Conservation (phyloP, 441 rosid species). For the Aleurites moluccanus region DNA sequence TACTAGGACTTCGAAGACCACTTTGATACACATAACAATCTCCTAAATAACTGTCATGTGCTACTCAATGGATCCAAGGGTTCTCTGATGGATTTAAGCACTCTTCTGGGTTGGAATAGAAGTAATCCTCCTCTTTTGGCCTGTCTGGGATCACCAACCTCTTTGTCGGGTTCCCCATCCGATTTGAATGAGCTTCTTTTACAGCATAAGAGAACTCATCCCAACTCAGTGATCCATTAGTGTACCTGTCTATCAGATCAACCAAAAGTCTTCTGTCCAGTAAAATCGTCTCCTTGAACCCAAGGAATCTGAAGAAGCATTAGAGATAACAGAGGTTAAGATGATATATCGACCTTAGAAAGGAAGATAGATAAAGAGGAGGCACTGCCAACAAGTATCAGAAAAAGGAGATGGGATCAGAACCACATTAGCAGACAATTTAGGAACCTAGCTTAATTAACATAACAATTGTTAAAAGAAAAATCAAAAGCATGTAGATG, state of each 20-base stretch:
- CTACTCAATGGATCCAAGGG: constrained; percentile 31
- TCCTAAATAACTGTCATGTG: constrained; percentile 25
- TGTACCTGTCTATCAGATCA: constrained; percentile 70
- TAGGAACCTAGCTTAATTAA: background rate
- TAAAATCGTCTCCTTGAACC: constrained; percentile 75
- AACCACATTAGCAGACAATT: background rate
- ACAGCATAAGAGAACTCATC: constrained; percentile 71
- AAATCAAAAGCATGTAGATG: background rate
- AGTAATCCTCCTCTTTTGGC: constrained; percentile 93
- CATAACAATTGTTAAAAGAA: background rate
- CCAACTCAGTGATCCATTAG: constrained; percentile 62
- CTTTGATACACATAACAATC: constrained; percentile 17
- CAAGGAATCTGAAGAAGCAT: constrained; percentile 58
- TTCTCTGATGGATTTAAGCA: constrained; percentile 55
- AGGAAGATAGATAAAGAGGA: background rate
- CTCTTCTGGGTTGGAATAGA: constrained; percentile 87
- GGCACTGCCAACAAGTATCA: too few relatives aligned
- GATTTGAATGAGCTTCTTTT: constrained; percentile 57
- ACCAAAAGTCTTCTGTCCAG: constrained; percentile 71
- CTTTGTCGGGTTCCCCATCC: constrained; percentile 60
- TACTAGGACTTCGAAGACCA: constrained; percentile 23
- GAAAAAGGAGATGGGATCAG: background rate
- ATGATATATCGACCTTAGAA: background rate
- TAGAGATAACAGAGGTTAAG: background rate
- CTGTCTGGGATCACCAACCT: constrained; percentile 65